phyloP scores from a whole-genome alignment of 768 basidiomycete species.

The Boletus rubescentipes region DNA sequence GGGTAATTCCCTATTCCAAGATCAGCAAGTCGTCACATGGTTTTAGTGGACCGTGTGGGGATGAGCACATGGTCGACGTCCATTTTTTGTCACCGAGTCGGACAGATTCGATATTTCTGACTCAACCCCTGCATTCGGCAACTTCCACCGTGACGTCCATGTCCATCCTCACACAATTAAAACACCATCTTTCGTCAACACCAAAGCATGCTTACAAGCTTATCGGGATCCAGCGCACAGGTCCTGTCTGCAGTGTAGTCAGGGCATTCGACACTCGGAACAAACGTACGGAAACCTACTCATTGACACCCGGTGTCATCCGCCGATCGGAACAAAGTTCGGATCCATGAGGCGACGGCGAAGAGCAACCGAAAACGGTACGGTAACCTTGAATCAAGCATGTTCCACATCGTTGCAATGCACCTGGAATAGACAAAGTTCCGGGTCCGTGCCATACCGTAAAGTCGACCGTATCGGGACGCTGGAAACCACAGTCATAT shows the following conservation, averaged over 20 bases:
- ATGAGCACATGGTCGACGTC: slow-evolving; percentile 14
- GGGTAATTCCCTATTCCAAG: neutral
- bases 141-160: too few relatives aligned
- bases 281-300: neutral
- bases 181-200: too few relatives aligned
- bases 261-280: neutral
- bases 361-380: slow-evolving; percentile 30
- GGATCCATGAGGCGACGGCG: slow-evolving; percentile 17
- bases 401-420: slow-evolving; percentile 33
- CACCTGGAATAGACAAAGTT: slow-evolving; percentile 19
- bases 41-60: neutral
- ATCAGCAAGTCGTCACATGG: slow-evolving; percentile 15
- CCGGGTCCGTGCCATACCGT: neutral
- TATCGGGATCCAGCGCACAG: neutral
- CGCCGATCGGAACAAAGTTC: slow-evolving; percentile 9
- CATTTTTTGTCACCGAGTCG: neutral
- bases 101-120: too few relatives aligned
- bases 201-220: neutral
- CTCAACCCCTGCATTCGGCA: too few relatives aligned
- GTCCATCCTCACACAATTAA: too few relatives aligned
- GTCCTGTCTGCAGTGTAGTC: neutral
- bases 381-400: slow-evolving; percentile 36
- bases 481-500: too few relatives aligned
- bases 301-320: neutral
- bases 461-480: too few relatives aligned